phyloP scores from a whole-genome alignment of 2,329 filamentous ascomycete species.

The Fusarium sp. region DNA sequence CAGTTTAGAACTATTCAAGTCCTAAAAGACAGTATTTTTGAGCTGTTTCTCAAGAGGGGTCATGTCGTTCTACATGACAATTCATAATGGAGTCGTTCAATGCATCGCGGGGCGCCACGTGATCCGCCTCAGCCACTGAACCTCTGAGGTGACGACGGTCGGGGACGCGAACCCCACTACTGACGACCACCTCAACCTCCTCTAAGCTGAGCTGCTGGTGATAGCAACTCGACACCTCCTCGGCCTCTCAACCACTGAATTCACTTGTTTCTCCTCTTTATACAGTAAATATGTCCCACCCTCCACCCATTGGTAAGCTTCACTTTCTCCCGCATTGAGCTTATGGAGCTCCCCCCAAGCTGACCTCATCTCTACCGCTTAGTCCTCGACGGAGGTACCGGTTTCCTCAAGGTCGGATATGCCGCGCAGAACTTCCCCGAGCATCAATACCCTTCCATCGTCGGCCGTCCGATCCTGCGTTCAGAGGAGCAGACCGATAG shows the following conservation, averaged over 20 bases:
- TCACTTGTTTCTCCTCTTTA: conserved; percentile 26
- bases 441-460: conserved; percentile 97
- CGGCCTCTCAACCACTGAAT: conserved; percentile 32
- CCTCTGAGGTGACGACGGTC: conserved; percentile 56
- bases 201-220: conserved; percentile 45
- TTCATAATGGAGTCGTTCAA: conserved; percentile 4
- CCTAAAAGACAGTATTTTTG: background rate
- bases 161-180: conserved; percentile 52
- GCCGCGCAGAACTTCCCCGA: conserved; percentile 99
- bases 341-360: conserved; percentile 33
- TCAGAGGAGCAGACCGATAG: conserved; percentile 82
- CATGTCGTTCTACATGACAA: conserved; percentile 7
- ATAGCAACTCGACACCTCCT: conserved; percentile 41
- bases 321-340: conserved; percentile 23
- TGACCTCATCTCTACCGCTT: conserved; percentile 38
- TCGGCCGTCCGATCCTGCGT: conserved; percentile 96
- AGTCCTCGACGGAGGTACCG: conserved; percentile 99
- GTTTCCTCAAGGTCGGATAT: conserved; percentile 99
- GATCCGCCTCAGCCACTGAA: conserved; percentile 48
- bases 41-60: conserved; percentile 17
- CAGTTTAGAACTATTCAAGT: background rate
- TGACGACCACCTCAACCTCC: conserved; percentile 48
- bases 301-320: conserved; percentile 66
- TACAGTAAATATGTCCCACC: conserved; percentile 60
- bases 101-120: conserved; percentile 51